Percentiles rank a stretch among this genome's conserved stretches.
Evolutionary conservation across 441 rosid genomes (phyloP).

Genomic region (Arabidopsis hybrid): DNA sequence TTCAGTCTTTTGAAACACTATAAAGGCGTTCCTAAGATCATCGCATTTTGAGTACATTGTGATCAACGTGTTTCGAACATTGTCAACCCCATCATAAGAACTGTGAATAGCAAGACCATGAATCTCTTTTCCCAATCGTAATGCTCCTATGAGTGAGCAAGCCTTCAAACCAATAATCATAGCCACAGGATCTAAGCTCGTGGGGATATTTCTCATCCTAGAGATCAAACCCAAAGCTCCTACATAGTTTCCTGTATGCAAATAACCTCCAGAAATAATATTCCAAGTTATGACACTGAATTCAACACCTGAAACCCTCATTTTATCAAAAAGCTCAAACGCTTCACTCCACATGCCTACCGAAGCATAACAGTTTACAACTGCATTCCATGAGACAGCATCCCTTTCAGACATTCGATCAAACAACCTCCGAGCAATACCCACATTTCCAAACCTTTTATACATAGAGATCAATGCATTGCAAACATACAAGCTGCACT

Average conservation of each 20-base stretch:
- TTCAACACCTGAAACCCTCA: conserved; percentile 53
- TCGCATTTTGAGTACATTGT: conserved; percentile 78
- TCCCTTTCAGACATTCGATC: conserved; percentile 71
- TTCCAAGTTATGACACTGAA: conserved; percentile 69
- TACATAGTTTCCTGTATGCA: conserved; percentile 55
- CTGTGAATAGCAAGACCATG: conserved; percentile 64
- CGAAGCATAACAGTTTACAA: conserved; percentile 68
- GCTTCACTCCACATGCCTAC: conserved; percentile 76
- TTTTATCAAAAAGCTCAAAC: conserved; percentile 59
- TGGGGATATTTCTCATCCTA: conserved; percentile 52
- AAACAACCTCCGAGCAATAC: conserved; percentile 57
- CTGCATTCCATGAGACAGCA: conserved; percentile 78
- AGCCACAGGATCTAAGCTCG: conserved; percentile 68
- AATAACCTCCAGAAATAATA: conserved; percentile 65
- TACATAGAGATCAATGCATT: conserved; percentile 86
- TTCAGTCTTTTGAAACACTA: conserved; percentile 54
- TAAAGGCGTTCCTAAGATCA: conserved; percentile 55
- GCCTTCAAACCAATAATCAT: conserved; percentile 71
- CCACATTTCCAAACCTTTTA: conserved; percentile 64
- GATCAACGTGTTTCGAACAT: conserved; percentile 68
- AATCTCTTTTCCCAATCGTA: conserved; percentile 63
- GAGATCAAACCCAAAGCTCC: conserved; percentile 62
- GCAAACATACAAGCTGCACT: conserved; percentile 63
- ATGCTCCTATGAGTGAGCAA: conserved; percentile 65
- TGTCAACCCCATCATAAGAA: conserved; percentile 48